Evolutionary conservation across 805 yeast species (phyloP), one percentile per base, ranked within the genome.

Genomic region (Cyberlindnera nakhonratchasimensis): DNA sequence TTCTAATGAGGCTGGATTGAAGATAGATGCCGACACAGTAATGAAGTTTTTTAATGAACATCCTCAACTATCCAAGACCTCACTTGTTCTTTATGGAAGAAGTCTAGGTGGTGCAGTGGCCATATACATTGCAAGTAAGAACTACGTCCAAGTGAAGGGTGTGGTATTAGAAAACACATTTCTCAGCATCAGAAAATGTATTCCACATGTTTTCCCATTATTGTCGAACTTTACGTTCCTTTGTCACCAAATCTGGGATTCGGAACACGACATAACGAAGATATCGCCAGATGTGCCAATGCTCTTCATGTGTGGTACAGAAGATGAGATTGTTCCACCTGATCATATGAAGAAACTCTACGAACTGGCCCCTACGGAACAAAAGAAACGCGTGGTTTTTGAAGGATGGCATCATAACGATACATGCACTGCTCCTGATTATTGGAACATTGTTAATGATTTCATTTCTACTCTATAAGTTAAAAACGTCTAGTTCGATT

Each of bases 41-140:
- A 69, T 86, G 68, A 63, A 74, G 16, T 83, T 71, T 53, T 57
- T 91, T n/a, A 40, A 55, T 1, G 62, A 68, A 1, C 82, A 85
- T 53, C 65, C 67, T 11, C 80, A 74, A 47, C 71, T 80, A 42
- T 64, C 68, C 37, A 61, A 69, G 37, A 71, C 83, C 1, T 65
- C 79, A 8, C 47, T 90, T 2, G 66, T 87, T 1, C 67, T 89
- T 9, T 89, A 89, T 58, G 98, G 98, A 2, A 71, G 97, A 37
- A 86, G 96, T 9, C 66, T 91, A 11, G 99, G 99, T 26, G 98
- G 98, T 3, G 99, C 98, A 0, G 96, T 86, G 26, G 88, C 95
- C 7, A 75, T 89, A 16, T 85, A 88, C 63, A 74, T 88, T 40
- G 89, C 93, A 0, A 71, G 87, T 2, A 71, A 71, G 18, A 75